Base-by-base conservation (phyloP, 805 yeast species). In the Priceomyces castillae region DNA sequence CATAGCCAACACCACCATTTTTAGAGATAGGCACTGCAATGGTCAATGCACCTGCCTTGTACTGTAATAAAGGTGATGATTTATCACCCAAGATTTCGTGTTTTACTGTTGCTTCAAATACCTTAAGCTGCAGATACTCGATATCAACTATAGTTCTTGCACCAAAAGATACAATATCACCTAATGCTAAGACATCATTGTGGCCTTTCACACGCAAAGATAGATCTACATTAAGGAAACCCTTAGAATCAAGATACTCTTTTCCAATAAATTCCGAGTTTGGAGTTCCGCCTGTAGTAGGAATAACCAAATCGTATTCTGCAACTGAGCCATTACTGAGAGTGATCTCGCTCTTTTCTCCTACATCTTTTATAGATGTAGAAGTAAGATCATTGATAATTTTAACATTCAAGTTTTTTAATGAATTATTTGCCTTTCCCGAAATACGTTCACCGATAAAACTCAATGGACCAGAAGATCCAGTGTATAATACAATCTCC, bases 1-100 rank as follows among this genome's bases (percentile, higher is more conserved):
- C 18, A 12, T 54, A 31, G 12, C 70, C 72, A 30, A 67, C 66
- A 28, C 73, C 74, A n/a, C 66, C 67, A 2, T 53, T 46, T 34
- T 52, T 60, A 4, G 70, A 62, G 25, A 69, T 55, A 7, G 74
- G 73, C 7, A 67, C 55, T 4, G 64, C 12, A 6, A 50, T 42
- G 7, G 59, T 56, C 4, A 49, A 41, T 1, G 39, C 14, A 4
- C 34, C 45, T n/a, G 22, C 34, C 7, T 22, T 23, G 35, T 52
- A 59, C n/a, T 51, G 22, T 23, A 49, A 48, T 7, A 56, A 40
- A 3, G 31, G 40, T 12, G 45, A 19, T 10, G 41, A 22, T 10
- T 46, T 35, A 7, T 40, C 37, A 10, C 44, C 53, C 36, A 52
- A 54, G 7, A 56, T 36, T n/a, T 44, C 51, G 7, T 40, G 31